Conservation (phyloP, 495 filamentous ascomycete genomes). For the Saxophila tyrrhenica region DNA sequence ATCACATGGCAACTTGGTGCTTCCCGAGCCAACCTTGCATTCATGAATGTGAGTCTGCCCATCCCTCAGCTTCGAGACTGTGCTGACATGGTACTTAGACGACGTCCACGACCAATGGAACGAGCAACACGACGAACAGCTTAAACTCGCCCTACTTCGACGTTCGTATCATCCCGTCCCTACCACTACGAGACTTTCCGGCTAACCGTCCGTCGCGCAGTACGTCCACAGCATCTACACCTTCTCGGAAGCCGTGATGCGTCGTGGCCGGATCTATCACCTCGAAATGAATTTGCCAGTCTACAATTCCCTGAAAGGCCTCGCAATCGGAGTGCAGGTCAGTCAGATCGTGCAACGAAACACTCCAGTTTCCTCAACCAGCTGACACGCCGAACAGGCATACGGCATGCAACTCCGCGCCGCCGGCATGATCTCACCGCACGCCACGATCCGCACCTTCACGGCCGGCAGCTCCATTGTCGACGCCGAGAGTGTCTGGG, state of each 20-base stretch:
- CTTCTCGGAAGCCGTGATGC: slow-evolving; percentile 1
- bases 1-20: background rate
- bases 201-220: background rate
- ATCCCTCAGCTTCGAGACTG: too few relatives aligned
- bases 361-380: background rate
- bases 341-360: background rate
- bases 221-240: slow-evolving; percentile 4
- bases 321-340: slow-evolving; percentile 7
- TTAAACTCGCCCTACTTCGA: background rate
- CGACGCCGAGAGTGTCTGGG: slow-evolving; percentile 22
- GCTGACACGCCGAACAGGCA: slow-evolving; percentile 1
- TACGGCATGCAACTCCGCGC: slow-evolving; percentile 3
- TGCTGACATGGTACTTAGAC: too few relatives aligned
- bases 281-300: slow-evolving; percentile 7
- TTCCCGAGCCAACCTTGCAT: background rate
- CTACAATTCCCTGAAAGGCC: slow-evolving; percentile 2
- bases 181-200: background rate
- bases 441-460: slow-evolving; percentile 20
- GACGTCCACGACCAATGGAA: background rate
- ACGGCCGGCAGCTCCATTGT: slow-evolving; percentile 20
- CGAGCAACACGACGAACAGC: background rate
- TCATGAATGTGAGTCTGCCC: background rate
- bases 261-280: slow-evolving; percentile 7
- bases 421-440: slow-evolving; percentile 6
- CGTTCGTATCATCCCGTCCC: background rate